A percentile compares a stretch with the other conserved stretches of the same genome.
These are phyloP conservation scores for Mortierella sp. DNA, from an alignment of 371 early-diverging fungal species.

Conservation along the genomic window DNA sequence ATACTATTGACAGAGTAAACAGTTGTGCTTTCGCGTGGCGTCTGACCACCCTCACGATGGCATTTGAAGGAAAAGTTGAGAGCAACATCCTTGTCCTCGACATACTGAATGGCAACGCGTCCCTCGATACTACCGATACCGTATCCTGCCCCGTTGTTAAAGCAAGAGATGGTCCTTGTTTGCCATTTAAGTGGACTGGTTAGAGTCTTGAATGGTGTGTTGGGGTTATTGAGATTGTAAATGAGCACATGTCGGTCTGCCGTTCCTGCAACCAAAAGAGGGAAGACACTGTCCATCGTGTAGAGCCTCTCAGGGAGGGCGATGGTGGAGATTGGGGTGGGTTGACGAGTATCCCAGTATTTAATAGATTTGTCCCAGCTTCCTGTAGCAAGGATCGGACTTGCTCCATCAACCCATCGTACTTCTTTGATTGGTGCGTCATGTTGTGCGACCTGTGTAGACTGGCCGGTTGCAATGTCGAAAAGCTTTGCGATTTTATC, in stretches of 20 bases:
- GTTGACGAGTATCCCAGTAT: slow-evolving; percentile 89
- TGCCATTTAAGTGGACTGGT: slow-evolving; percentile 84
- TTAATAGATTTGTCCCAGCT: slow-evolving; percentile 91
- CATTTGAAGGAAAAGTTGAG: slow-evolving; percentile 94
- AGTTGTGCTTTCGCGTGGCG: slow-evolving; percentile 63
- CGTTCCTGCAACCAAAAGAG: slow-evolving; percentile 83
- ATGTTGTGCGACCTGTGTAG: slow-evolving; percentile 75
- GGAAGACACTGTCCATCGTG: slow-evolving; percentile 82
- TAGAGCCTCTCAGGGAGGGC: slow-evolving; percentile 84
- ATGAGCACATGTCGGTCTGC: slow-evolving; percentile 79
- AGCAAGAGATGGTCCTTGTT: slow-evolving; percentile 75
- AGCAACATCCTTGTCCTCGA: slow-evolving; percentile 82
- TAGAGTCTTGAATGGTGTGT: slow-evolving; percentile 70
- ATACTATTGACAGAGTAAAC: slow-evolving; percentile 89
- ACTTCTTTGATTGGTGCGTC: slow-evolving; percentile 78
- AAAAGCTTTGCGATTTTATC: slow-evolving; percentile 78
- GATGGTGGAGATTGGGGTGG: slow-evolving; percentile 72
- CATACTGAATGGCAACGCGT: slow-evolving; percentile 91
- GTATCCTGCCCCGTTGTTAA: slow-evolving; percentile 84
- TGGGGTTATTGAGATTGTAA: slow-evolving; percentile 83
- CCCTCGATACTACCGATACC: slow-evolving; percentile 96
- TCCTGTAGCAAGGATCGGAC: slow-evolving; percentile 84
- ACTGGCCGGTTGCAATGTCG: slow-evolving; percentile 74
- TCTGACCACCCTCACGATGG: slow-evolving; percentile 81
- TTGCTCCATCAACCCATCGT: slow-evolving; percentile 69